Conservation (phyloP, 1,284 basidiomycete species). For the Moesziomyces sp. region DNA sequence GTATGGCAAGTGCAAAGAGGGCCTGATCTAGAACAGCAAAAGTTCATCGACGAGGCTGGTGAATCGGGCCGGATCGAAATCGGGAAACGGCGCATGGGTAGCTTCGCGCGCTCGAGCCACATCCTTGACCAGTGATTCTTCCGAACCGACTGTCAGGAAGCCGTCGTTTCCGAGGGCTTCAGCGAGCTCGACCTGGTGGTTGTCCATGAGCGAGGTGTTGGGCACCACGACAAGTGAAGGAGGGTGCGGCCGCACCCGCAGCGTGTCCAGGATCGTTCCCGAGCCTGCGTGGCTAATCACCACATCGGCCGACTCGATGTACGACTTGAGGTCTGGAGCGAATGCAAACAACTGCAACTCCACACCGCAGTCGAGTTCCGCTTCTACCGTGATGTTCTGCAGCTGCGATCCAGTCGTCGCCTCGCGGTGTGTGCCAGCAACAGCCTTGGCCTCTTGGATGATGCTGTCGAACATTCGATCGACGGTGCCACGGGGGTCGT, state of each 20-base stretch:
- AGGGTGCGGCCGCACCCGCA: constrained; percentile 71
- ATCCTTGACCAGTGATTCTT: constrained; percentile 26
- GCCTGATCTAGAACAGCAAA: constrained; percentile 10
- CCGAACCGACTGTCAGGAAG: constrained; percentile 27
- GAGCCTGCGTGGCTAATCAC: constrained; percentile 95
- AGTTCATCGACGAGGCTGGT: constrained; percentile 26
- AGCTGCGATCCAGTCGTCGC: background rate
- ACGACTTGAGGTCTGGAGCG: constrained; percentile 34
- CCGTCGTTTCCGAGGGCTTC: constrained; percentile 71
- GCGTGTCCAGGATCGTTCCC: constrained; percentile 89
- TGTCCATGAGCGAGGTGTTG: constrained; percentile 87
- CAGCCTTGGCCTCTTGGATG: constrained; percentile 31
- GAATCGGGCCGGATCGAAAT: constrained; percentile 43
- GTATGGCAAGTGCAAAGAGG: background rate
- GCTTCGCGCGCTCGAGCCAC: constrained; percentile 13
- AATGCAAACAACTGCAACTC: constrained; percentile 49
- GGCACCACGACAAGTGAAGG: constrained; percentile 87
- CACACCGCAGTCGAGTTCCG: constrained; percentile 23
- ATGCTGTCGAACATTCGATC: constrained; percentile 26
- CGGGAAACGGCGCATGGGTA: constrained; percentile 21
- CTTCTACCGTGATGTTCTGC: constrained; percentile 24
- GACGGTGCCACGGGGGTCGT: constrained; percentile 6
- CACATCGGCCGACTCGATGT: constrained; percentile 76
- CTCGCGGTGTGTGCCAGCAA: constrained; percentile 3
- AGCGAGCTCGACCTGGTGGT: constrained; percentile 92